Percentiles rank a stretch among this genome's conserved stretches.
These are phyloP conservation scores for Scedosporium aurantiacum DNA, from an alignment of 2,329 filamentous ascomycete species.

Conservation along the genomic window DNA sequence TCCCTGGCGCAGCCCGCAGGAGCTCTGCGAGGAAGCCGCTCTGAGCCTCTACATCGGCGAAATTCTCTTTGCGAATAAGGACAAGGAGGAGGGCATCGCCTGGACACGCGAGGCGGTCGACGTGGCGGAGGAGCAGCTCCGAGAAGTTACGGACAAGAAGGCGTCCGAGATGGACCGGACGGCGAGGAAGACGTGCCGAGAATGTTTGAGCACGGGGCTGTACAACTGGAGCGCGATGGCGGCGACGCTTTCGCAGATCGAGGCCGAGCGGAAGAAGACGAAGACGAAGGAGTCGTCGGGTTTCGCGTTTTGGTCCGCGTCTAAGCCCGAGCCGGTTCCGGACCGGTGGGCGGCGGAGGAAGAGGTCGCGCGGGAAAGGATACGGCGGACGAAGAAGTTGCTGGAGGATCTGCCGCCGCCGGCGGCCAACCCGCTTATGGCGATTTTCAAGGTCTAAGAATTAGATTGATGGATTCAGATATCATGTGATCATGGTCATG, in stretches of 20 bases:
- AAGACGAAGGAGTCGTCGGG: conserved; percentile 12
- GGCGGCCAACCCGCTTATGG: conserved; percentile 17
- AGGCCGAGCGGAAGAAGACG: conserved; percentile 26
- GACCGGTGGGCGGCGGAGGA: conserved; percentile 45
- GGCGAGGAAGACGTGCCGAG: conserved; percentile 49
- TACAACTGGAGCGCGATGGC: conserved; percentile 81
- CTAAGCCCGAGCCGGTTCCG: conserved; percentile 19
- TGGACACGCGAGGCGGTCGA: conserved; percentile 89
- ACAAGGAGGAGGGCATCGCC: conserved; percentile 59
- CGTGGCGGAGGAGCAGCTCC: conserved; percentile 59
- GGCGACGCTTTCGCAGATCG: conserved; percentile 44
- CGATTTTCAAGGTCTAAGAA: conserved; percentile 30
- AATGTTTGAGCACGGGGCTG: conserved; percentile 68
- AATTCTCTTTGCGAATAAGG: conserved; percentile 63
- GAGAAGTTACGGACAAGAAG: conserved; percentile 17
- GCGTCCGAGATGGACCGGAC: conserved; percentile 14
- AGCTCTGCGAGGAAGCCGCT: conserved; percentile 74
- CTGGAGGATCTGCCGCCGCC: conserved; percentile 36
- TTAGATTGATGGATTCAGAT: neutral
- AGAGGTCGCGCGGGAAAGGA: conserved; percentile 41
- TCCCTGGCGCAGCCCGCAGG: conserved; percentile 50
- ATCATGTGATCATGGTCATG: no score
- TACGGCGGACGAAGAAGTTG: conserved; percentile 38
- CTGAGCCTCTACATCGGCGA: conserved; percentile 88
- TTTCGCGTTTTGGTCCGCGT: conserved; percentile 30